A percentile compares a stretch with the other conserved stretches of the same genome.
Evolutionary conservation across 2,329 filamentous ascomycete genomes (phyloP).

Genomic region (Sporothrix brunneoviolacea): DNA sequence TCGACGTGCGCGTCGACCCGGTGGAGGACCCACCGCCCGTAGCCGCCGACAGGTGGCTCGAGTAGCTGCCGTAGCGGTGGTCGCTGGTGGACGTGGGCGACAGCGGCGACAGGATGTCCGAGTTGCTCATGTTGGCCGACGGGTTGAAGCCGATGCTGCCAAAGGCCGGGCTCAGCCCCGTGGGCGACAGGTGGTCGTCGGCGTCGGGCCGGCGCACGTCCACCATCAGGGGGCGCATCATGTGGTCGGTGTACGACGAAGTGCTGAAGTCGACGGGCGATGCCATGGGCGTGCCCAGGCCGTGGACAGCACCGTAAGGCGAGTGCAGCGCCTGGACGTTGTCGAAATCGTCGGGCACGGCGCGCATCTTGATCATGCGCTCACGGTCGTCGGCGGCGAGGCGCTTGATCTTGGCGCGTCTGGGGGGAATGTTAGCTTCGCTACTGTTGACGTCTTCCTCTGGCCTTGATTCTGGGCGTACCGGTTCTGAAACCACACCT

Average conservation of each 20-base stretch:
- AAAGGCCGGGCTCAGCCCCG: constrained; percentile 61
- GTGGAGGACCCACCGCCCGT: constrained; percentile 22
- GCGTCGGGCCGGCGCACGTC: constrained; percentile 59
- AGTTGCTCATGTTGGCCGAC: constrained; percentile 36
- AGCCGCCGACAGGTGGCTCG: constrained; percentile 22
- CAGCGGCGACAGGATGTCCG: constrained; percentile 52
- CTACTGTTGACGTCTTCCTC: not conserved
- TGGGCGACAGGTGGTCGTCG: constrained; percentile 46
- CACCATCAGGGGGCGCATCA: constrained; percentile 62
- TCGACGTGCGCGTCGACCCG: constrained; percentile 44
- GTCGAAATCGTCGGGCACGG: constrained; percentile 64
- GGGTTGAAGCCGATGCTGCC: constrained; percentile 59
- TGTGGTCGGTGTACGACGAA: constrained; percentile 50
- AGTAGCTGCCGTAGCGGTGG: constrained; percentile 47
- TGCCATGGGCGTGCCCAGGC: constrained; percentile 40
- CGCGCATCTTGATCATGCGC: constrained; percentile 65
- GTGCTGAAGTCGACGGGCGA: constrained; percentile 43
- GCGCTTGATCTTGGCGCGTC: constrained; percentile 65
- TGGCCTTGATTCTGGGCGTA: constrained; percentile 42
- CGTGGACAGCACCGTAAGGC: constrained; percentile 56
- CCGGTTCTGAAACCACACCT: constrained; percentile 99
- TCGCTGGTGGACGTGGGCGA: constrained; percentile 41
- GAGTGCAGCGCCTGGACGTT: constrained; percentile 63
- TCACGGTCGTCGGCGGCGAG: constrained; percentile 64
- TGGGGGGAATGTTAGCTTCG: constrained; percentile 27